Conservation (phyloP, 805 yeast genomes). For the Myxozyma kluyveri region DNA sequence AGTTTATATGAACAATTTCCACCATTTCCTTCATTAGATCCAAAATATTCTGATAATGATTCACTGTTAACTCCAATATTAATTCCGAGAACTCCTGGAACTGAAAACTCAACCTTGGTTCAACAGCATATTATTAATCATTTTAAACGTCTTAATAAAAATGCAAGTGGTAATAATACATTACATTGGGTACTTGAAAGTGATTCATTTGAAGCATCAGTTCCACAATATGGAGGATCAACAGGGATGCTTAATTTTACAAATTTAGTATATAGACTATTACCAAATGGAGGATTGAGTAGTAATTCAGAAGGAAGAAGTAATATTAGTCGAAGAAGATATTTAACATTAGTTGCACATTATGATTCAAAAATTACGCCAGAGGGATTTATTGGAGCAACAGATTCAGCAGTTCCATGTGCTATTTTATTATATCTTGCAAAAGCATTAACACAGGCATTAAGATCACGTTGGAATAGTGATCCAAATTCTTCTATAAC, state of each 20-base stretch:
- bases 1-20: slow-evolving; percentile 8
- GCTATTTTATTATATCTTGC: slow-evolving; percentile 51
- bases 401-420: slow-evolving; percentile 59
- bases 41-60: background rate
- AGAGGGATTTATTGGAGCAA: slow-evolving; percentile 59
- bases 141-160: slow-evolving; percentile 35
- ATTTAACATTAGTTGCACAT: slow-evolving; percentile 48
- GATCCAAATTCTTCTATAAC: background rate
- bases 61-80: slow-evolving; percentile 36
- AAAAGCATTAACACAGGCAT: slow-evolving; percentile 32
- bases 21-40: slow-evolving; percentile 24
- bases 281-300: slow-evolving; percentile 33
- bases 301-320: background rate
- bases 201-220: slow-evolving; percentile 33
- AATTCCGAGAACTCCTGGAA: slow-evolving; percentile 45
- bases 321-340: background rate
- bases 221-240: slow-evolving; percentile 15
- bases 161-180: background rate
- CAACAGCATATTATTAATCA: slow-evolving; percentile 41
- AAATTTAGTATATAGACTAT: slow-evolving; percentile 41
- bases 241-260: slow-evolving; percentile 38
- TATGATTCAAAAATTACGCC: slow-evolving; percentile 53
- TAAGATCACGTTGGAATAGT: slow-evolving; percentile 30
- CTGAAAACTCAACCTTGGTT: slow-evolving; percentile 41
- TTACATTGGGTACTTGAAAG: slow-evolving; percentile 33